Base-by-base conservation (phyloP, 345 rosid species). In the Linum lewisii region DNA sequence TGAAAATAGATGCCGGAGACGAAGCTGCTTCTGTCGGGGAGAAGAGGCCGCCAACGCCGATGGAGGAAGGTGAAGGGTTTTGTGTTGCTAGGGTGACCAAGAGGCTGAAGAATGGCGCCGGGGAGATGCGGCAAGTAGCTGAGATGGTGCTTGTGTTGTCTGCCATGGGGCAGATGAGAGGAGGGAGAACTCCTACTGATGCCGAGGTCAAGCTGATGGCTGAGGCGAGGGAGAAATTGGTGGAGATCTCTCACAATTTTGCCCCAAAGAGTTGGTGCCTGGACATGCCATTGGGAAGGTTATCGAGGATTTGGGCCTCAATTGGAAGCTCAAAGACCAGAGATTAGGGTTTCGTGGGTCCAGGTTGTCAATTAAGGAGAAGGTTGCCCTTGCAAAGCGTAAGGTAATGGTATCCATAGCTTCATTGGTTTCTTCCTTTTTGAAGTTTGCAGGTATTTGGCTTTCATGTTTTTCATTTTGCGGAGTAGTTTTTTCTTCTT, bases 81-180 rank as follows among this genome's bases (percentile, higher is more conserved):
- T 14, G 47, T 42, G 13, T 21, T 34, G 24, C 13, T 23, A 19
- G 37, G 22, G 3, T 2, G 1, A 37, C 42, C 42, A 57, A 57
- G 60, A 57, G n/a, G 44, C 11, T 34, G 32, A 57, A 34, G 60
- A 29, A n/a, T 15, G 21, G 20, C 19, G 36, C 1, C 0, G 60
- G 36, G 44, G 60, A 57, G 55, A 66, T 66, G 64, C 49, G 63
- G 55, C 67, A 88, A 54, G 95, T 86, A 68, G 92, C 98, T 54
- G 96, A 91, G 87, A 84, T 88, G 24, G 95, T 91, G 59, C 69
- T 88, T 52, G 85, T 86, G 57, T 54, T 91, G 69, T 84, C 98
- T 20, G 79, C 85, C 26, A 84, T 88, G 76, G 84, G 82, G 67
- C 72, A 81, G 78, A 81, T 84, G 78, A 75, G 96, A 22, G 63